Percentiles rank a stretch among this genome's conserved stretches.
phyloP scores from a whole-genome alignment of 805 yeast genomes.

The Saccharomyces eubayanus region DNA sequence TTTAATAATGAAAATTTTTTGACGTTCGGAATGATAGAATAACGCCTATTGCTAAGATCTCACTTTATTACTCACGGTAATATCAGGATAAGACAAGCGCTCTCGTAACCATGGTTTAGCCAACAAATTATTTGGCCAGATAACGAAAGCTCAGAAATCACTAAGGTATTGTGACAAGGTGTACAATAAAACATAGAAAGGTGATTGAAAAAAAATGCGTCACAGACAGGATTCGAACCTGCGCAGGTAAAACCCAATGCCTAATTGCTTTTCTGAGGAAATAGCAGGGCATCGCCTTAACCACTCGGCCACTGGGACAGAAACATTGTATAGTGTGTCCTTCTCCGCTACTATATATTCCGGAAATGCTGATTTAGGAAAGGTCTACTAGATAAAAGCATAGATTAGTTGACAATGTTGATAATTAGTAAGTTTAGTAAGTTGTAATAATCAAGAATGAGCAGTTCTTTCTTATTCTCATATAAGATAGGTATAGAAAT shows the following conservation, averaged over 20 bases:
- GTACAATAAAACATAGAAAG: neutral
- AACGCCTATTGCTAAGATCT: neutral
- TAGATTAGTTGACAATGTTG: too few species aligned
- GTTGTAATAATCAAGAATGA: too few species aligned
- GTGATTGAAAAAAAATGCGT: slow-evolving; percentile 44
- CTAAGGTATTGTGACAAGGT: neutral
- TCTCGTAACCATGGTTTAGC: neutral
- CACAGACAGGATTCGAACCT: slow-evolving; percentile 99
- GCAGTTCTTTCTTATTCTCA: too few species aligned
- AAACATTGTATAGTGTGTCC: neutral
- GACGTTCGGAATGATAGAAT: neutral
- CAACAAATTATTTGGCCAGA: neutral
- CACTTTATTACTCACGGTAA: neutral
- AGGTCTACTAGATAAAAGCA: too few species aligned
- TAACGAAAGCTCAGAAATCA: neutral
- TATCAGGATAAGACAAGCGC: neutral
- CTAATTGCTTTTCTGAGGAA: slow-evolving; percentile 42
- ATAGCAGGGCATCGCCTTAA: slow-evolving; percentile 90
- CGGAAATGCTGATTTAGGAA: too few species aligned
- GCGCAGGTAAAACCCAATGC: slow-evolving; percentile 92
- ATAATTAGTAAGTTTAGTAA: too few species aligned
- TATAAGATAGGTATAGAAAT: too few species aligned
- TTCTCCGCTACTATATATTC: too few species aligned
- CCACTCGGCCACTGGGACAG: slow-evolving; percentile 83
- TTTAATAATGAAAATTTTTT: neutral